Evolutionary conservation across 352 stramenopile genomes (phyloP), one percentile per base, ranked within the genome.

Genomic region (Ochromonadaceae sp.): DNA sequence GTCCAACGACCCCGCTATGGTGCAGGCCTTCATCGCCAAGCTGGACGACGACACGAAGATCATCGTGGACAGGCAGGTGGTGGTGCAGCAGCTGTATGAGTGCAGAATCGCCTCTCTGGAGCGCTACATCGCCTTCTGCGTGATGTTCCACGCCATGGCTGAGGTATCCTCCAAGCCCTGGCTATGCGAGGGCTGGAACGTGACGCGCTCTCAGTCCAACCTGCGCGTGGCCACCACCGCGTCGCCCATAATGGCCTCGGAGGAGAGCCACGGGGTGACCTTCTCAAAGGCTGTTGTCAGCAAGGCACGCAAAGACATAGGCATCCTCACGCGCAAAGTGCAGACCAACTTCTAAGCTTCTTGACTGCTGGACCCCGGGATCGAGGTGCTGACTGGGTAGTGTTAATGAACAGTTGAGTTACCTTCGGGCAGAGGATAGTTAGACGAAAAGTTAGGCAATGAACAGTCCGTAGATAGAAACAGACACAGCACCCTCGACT

Each of bases 11-110:
- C 60, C 60, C 20, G 34, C 60, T 32, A 32, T 58, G 22, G 2
- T 43, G n/a, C 46, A 58, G 25, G 63, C 63, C 3, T 68, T 65
- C 22, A 32, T 35, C 22, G 7, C 25, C 3, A 41, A 22, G 30
- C 25, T 65, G 20, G 42, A 57, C 25, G 28, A 7, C 15, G 4
- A 46, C 20, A 15, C 43, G 2, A 7, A 53, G 32, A n/a, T 14
- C 7, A n/a, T 65, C 4, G 36, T 57, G 35, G 57, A 65, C n/a
- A 28, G 28, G 7, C 56, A 68, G 34, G 30, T 46, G 20, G 30
- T 70, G 28, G 65, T 70, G 25, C 49, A 70, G 57, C 31, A 43
- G 28, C 43, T 70, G 2, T 70, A 67, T 59, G 65, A 70, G 44
- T 60, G 56, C 35, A 28, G 65, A 10, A 46, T 67, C 10, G 65